phyloP scores from a whole-genome alignment of 352 stramenopile species.

The Phytopythium oedochilum region DNA sequence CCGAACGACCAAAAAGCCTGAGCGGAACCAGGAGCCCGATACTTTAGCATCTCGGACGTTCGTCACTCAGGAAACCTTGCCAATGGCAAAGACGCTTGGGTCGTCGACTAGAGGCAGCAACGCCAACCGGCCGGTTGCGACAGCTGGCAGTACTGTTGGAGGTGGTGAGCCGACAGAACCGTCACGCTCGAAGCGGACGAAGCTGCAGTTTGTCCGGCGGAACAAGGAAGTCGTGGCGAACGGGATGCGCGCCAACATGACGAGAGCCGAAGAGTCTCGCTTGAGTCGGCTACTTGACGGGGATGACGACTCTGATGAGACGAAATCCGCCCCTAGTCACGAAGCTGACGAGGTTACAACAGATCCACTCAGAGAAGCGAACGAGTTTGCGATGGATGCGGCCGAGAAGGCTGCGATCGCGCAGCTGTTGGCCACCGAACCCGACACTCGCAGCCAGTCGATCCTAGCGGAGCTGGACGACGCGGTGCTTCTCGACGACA shows the following conservation, averaged over 20 bases:
- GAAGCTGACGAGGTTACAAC: neutral
- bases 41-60: constrained; percentile 7
- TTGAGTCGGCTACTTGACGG: constrained; percentile 31
- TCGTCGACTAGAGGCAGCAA: too few relatives aligned
- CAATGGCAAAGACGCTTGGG: neutral
- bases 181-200: neutral
- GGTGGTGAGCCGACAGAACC: neutral
- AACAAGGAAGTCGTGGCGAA: constrained; percentile 46
- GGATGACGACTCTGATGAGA: neutral
- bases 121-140: too few relatives aligned
- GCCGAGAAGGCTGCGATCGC: constrained; percentile 40
- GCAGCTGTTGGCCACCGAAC: constrained; percentile 34
- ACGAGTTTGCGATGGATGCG: constrained; percentile 36
- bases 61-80: constrained; percentile 12
- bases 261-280: constrained; percentile 44
- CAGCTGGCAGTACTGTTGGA: neutral
- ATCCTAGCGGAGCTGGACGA: constrained; percentile 22
- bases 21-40: constrained; percentile 3
- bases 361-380: constrained; percentile 1
- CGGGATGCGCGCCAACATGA: constrained; percentile 49
- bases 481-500: constrained; percentile 23
- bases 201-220: constrained; percentile 35
- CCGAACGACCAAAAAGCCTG: constrained; percentile 15
- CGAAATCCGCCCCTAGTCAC: neutral
- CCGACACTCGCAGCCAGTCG: constrained; percentile 25